Percentiles rank a stretch among this genome's conserved stretches.
Evolutionary conservation across 78 protist species (phyloP).

Genomic region (slime mould (Dictyostelium discoideum)): dicty_2.7 NC_007089.4:1681501-1682000

Average conservation of each 20-base stretch:
- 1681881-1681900: constrained; percentile 94
- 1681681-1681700: constrained; percentile 99
- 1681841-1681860: constrained; percentile 99
- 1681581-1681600: constrained; percentile 98
- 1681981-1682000: constrained; percentile 97
- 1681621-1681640: constrained; percentile 97
- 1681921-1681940: constrained; percentile 98
- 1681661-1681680: constrained; percentile 96
- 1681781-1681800: constrained; percentile 96
- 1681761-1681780: constrained; percentile 98
- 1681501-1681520: constrained; percentile 99
- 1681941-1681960: constrained; percentile 98
- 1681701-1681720: constrained; percentile 99
- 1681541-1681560: constrained; percentile 93
- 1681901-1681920: constrained; percentile 93
- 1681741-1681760: constrained; percentile 99
- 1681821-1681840: constrained; percentile 99
- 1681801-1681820: constrained; percentile 98
- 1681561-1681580: constrained; percentile 95
- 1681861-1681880: constrained; percentile 97
- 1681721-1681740: constrained; percentile 99
- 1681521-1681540: constrained; percentile 94
- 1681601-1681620: constrained; percentile 97
- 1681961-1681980: constrained; percentile 98
- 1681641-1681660: constrained; percentile 93